Percentiles rank a stretch among this genome's conserved stretches.
Evolutionary conservation across 2,329 filamentous ascomycete species (phyloP).

Genomic region (Pestalotiopsis fici): DNA sequence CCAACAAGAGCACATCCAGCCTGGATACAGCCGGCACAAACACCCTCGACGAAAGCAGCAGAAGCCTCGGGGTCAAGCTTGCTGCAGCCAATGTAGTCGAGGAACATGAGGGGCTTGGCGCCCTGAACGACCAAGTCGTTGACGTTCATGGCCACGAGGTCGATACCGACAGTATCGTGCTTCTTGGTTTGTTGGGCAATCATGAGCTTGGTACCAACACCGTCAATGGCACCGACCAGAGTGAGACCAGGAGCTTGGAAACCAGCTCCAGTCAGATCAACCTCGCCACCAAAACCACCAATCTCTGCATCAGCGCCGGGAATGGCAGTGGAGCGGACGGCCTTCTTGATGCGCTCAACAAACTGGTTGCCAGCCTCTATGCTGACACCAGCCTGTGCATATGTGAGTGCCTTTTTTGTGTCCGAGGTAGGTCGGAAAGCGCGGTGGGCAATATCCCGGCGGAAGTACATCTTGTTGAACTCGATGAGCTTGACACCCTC

Average conservation of each 20-base stretch:
- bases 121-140: conserved; percentile 97
- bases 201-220: conserved; percentile 94
- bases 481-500: conserved; percentile 76
- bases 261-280: conserved; percentile 75
- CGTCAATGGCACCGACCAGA: conserved; percentile 87
- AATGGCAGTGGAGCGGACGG: conserved; percentile 81
- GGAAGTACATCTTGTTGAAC: conserved; percentile 88
- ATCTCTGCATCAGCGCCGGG: conserved; percentile 91
- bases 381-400: conserved; percentile 89
- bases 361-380: conserved; percentile 94
- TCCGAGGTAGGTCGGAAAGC: conserved; percentile 53
- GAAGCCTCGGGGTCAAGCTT: conserved; percentile 78
- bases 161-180: conserved; percentile 93
- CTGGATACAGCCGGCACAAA: conserved; percentile 83
- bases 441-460: conserved; percentile 88
- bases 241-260: conserved; percentile 70
- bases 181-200: conserved; percentile 88
- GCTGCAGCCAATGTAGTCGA: conserved; percentile 97
- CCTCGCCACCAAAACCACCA: conserved; percentile 89
- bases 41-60: conserved; percentile 85
- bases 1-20: conserved; percentile 91
- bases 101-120: conserved; percentile 91
- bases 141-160: conserved; percentile 98
- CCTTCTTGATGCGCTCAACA: conserved; percentile 87
- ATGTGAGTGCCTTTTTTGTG: conserved; percentile 68